Percentiles rank a stretch among this genome's conserved stretches.
These are phyloP conservation scores for Didymella segeticola DNA, from an alignment of 2,329 filamentous ascomycete species.

Conservation along the genomic window DNA sequence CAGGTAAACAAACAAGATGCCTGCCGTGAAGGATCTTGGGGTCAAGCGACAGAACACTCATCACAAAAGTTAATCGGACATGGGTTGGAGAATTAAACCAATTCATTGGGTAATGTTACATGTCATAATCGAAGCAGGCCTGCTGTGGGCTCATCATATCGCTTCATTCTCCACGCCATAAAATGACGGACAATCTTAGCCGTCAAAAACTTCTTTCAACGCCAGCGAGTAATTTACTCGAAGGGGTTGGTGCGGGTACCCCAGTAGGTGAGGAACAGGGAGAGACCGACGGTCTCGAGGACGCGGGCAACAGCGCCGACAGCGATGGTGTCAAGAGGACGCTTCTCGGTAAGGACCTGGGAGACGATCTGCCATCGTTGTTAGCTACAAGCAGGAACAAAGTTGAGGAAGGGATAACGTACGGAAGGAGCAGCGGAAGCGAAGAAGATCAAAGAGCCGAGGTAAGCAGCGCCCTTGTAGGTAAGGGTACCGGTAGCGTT, in stretches of 20 bases:
- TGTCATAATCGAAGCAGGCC: slow-evolving; percentile 32
- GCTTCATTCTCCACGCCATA: slow-evolving; percentile 31
- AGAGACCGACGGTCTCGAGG: slow-evolving; percentile 91
- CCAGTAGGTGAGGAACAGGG: slow-evolving; percentile 95
- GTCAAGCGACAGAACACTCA: neutral
- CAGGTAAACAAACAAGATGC: neutral
- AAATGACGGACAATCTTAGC: slow-evolving; percentile 37
- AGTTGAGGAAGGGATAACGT: slow-evolving; percentile 51
- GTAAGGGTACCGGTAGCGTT: slow-evolving; percentile 93
- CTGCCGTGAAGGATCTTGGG: neutral
- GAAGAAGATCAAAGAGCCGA: slow-evolving; percentile 89
- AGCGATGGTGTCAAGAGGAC: slow-evolving; percentile 86
- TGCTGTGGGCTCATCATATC: slow-evolving; percentile 26
- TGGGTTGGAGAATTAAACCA: slow-evolving; percentile 13
- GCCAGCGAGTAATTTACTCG: slow-evolving; percentile 62
- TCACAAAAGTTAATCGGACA: neutral
- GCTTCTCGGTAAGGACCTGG: slow-evolving; percentile 89
- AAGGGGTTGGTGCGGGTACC: slow-evolving; percentile 94
- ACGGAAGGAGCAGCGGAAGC: slow-evolving; percentile 87
- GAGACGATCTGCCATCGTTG: slow-evolving; percentile 72
- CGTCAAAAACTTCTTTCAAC: slow-evolving; percentile 30
- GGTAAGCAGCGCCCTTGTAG: slow-evolving; percentile 97
- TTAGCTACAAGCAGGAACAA: slow-evolving; percentile 25
- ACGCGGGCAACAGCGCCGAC: slow-evolving; percentile 84
- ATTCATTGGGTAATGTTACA: slow-evolving; percentile 39